These are phyloP conservation scores for Peronospora belbahrii DNA, from an alignment of 352 stramenopile species.

Conservation along the genomic window DNA sequence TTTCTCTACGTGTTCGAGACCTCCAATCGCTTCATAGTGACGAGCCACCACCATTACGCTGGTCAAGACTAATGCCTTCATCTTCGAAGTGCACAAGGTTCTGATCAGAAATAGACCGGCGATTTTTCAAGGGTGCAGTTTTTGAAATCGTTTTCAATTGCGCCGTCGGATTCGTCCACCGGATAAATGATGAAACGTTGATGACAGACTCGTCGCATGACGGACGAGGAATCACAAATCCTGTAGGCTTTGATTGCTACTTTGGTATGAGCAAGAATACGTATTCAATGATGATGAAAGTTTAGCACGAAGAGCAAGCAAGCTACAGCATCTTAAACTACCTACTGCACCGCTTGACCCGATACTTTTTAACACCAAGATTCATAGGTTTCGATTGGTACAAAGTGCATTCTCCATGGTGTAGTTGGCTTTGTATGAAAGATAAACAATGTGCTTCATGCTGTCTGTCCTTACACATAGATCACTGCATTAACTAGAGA, in stretches of 20 bases:
- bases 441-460: too few relatives aligned
- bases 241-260: not conserved
- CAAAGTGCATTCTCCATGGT: not conserved
- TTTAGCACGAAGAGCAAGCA: not conserved
- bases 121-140: too few relatives aligned
- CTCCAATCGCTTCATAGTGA: constrained; percentile 9
- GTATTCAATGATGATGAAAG: too few relatives aligned
- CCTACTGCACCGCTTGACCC: too few relatives aligned
- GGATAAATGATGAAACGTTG: constrained; percentile 1
- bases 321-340: too few relatives aligned
- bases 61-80: constrained; percentile 6
- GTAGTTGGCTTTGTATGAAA: too few relatives aligned
- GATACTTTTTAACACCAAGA: too few relatives aligned
- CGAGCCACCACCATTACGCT: constrained; percentile 14
- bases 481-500: not conserved
- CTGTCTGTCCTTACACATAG: constrained; percentile 16
- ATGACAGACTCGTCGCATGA: not conserved
- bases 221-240: not conserved
- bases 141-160: not conserved
- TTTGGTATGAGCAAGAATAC: not conserved
- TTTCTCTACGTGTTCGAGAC: constrained; percentile 12
- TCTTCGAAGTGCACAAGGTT: not conserved
- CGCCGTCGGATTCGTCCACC: constrained; percentile 16
- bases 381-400: not conserved
- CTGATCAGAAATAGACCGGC: constrained; percentile 4